phyloP scores from a whole-genome alignment of 768 basidiomycete genomes.

The Podaxis carcinomalis region DNA sequence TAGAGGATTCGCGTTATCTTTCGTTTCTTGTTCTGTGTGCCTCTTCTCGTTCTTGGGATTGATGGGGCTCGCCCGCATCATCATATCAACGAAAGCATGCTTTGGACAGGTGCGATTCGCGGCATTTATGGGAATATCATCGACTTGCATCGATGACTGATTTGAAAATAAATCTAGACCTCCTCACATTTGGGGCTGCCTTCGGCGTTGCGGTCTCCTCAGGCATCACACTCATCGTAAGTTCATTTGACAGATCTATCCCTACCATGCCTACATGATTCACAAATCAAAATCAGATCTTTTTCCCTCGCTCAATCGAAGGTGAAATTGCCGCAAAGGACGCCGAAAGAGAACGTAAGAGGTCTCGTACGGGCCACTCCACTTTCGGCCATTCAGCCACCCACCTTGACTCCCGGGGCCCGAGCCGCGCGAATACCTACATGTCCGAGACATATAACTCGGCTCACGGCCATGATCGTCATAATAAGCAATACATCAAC shows the following conservation, averaged over 20 bases:
- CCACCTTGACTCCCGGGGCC: conserved; percentile 14
- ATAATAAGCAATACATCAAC: conserved; percentile 5
- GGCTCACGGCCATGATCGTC: conserved; percentile 6
- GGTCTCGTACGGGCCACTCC: conserved; percentile 24
- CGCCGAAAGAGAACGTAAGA: conserved; percentile 36
- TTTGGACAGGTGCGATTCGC: conserved; percentile 39
- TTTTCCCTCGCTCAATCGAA: conserved; percentile 78
- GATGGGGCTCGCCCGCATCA: conserved; percentile 64
- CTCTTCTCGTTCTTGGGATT: conserved; percentile 59
- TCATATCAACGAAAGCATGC: conserved; percentile 61
- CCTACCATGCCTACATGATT: background rate
- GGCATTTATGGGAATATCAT: background rate
- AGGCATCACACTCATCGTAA: conserved; percentile 67
- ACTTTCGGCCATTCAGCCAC: conserved; percentile 19
- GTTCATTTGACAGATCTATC: conserved; percentile 14
- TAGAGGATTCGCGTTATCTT: conserved; percentile 70
- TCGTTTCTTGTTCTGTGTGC: conserved; percentile 67
- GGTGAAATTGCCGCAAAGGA: conserved; percentile 56
- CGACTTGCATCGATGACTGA: background rate
- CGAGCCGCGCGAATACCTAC: conserved; percentile 15
- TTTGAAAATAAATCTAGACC: conserved; percentile 34
- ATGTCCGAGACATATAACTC: background rate
- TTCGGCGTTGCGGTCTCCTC: conserved; percentile 68
- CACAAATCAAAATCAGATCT: conserved; percentile 46
- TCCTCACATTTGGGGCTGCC: conserved; percentile 52